A percentile compares a stretch with the other conserved stretches of the same genome.
Evolutionary conservation across 305 asterid genomes (phyloP).

Genomic region (Fraxinus ornus): DNA sequence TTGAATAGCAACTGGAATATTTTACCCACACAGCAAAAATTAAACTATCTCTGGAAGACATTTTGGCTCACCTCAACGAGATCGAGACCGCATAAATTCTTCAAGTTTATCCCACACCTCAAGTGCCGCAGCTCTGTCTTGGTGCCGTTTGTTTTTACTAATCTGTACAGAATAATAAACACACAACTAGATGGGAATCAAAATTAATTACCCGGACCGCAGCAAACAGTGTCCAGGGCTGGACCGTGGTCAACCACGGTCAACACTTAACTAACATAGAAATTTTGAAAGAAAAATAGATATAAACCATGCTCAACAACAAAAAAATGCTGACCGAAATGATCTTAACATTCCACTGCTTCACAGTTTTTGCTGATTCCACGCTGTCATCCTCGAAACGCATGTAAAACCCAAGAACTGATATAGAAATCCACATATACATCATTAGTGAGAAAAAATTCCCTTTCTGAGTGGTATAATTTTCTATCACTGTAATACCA

Average conservation of each 20-base stretch:
- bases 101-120: conserved; percentile 99
- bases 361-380: conserved; percentile 84
- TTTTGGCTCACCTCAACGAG: conserved; percentile 57
- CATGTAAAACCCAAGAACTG: conserved; percentile 89
- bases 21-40: neutral
- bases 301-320: conserved; percentile 8
- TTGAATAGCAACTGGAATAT: neutral
- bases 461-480: neutral
- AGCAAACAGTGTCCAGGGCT: neutral
- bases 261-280: neutral
- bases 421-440: conserved; percentile 19
- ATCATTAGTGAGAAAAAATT: neutral
- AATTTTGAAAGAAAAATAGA: neutral
- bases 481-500: neutral
- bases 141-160: conserved; percentile 94
- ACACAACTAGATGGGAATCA: neutral
- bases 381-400: conserved; percentile 99
- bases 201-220: neutral
- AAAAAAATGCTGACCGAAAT: conserved; percentile 66
- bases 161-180: conserved; percentile 51
- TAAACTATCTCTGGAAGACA: neutral
- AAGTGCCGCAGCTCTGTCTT: conserved; percentile 96
- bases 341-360: conserved; percentile 98
- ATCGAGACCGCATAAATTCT: conserved; percentile 95
- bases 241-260: neutral